These are phyloP conservation scores for Mycena crocata DNA, from an alignment of 768 basidiomycete genomes.

Conservation along the genomic window DNA sequence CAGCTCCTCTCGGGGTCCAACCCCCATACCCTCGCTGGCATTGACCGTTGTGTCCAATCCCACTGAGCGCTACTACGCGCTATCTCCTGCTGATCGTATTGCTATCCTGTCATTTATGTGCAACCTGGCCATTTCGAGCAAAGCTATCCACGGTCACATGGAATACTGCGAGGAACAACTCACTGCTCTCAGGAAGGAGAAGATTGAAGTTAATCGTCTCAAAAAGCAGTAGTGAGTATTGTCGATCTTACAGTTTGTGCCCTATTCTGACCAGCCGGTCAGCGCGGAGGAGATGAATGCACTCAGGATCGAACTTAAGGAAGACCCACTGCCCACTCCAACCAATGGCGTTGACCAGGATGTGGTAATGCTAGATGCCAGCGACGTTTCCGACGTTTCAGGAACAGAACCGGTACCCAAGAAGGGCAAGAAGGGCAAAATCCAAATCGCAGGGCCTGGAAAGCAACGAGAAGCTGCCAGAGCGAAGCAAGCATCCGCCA, in stretches of 20 bases:
- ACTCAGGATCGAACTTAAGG: constrained; percentile 70
- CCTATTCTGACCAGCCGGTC: constrained; percentile 30
- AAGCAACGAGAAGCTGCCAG: constrained; percentile 87
- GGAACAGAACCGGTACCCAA: constrained; percentile 73
- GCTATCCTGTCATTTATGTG: constrained; percentile 89
- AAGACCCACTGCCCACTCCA: constrained; percentile 46
- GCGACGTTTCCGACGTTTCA: constrained; percentile 79
- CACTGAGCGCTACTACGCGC: constrained; percentile 74
- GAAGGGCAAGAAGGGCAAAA: constrained; percentile 65
- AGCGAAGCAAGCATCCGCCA: constrained; percentile 81
- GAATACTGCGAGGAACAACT: constrained; percentile 91
- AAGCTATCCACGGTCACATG: constrained; percentile 88
- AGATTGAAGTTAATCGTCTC: constrained; percentile 92
- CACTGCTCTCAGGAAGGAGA: constrained; percentile 93
- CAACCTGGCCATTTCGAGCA: constrained; percentile 91
- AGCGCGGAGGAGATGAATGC: constrained; percentile 81
- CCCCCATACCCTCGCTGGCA: constrained; percentile 52
- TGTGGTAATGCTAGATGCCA: constrained; percentile 69
- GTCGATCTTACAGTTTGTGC: constrained; percentile 13
- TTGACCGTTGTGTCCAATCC: constrained; percentile 64
- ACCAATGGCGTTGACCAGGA: constrained; percentile 66
- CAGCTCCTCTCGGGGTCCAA: constrained; percentile 59
- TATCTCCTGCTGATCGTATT: constrained; percentile 85
- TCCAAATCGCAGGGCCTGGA: constrained; percentile 69
- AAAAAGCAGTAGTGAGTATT: constrained; percentile 86